Percentiles rank a stretch among this genome's conserved stretches.
Conservation (phyloP, 306 rosid genomes). For the Senna tora region DNA sequence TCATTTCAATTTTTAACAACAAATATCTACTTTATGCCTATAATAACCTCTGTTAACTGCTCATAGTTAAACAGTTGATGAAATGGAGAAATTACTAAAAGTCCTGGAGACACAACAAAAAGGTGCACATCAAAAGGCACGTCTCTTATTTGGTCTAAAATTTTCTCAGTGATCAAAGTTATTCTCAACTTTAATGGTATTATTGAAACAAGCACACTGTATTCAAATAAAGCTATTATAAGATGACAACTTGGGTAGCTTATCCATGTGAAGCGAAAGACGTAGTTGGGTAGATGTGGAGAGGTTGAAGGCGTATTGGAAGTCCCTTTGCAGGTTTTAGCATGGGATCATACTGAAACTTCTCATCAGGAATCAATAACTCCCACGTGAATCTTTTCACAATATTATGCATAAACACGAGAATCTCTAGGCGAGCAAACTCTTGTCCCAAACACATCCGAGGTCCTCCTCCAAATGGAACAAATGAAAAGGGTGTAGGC, state of each 20-base stretch:
- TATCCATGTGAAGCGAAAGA: background rate
- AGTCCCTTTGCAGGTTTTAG: conserved; percentile 51
- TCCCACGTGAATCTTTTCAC: conserved; percentile 59
- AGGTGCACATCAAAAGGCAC: background rate
- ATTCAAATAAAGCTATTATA: background rate
- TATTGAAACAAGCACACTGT: background rate
- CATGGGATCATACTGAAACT: conserved; percentile 53
- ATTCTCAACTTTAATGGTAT: too few relatives aligned
- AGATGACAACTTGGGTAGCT: conserved; percentile 14
- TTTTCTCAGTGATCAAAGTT: too few relatives aligned
- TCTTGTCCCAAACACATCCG: conserved; percentile 66
- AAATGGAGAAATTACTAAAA: background rate
- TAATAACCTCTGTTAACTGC: background rate
- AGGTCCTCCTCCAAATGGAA: conserved; percentile 68
- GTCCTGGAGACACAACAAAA: background rate
- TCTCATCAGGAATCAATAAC: conserved; percentile 43
- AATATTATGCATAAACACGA: conserved; percentile 52
- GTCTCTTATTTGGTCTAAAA: background rate
- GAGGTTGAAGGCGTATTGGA: conserved; percentile 48
- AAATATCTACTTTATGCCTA: background rate
- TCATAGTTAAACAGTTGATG: background rate
- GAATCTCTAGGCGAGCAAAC: conserved; percentile 55
- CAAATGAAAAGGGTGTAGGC: conserved; percentile 47
- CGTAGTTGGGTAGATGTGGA: conserved; percentile 17
- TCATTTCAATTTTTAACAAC: conserved; percentile 15